phyloP scores from a whole-genome alignment of 139 green algal genomes.

The Gonium pectorale region DNA sequence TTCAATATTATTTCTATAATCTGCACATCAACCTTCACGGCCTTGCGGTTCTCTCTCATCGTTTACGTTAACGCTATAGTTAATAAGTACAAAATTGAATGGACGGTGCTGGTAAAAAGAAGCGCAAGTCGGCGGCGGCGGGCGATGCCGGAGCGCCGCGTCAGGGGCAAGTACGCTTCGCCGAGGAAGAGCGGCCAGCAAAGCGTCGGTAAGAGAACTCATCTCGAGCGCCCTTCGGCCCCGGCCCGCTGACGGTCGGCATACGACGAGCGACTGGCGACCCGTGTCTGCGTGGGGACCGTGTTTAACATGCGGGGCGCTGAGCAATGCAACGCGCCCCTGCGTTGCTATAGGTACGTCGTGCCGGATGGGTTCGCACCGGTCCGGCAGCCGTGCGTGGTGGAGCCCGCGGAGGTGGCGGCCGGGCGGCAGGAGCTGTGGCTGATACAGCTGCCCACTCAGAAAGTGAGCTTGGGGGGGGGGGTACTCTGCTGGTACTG shows the following conservation, averaged over 20 bases:
- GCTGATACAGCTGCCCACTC: slow-evolving; percentile 44
- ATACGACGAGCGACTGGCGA: too few species aligned
- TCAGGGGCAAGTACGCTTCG: neutral
- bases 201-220: slow-evolving; percentile 14
- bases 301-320: too few species aligned
- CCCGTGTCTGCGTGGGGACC: too few species aligned
- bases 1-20: too few species aligned
- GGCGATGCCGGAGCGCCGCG: neutral
- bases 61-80: neutral
- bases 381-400: neutral
- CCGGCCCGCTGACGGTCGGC: too few species aligned
- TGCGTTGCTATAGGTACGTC: neutral
- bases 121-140: slow-evolving; percentile 21
- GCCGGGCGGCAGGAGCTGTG: slow-evolving; percentile 41
- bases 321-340: neutral
- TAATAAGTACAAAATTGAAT: neutral
- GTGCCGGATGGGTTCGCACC: neutral
- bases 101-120: neutral
- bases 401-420: slow-evolving; percentile 8
- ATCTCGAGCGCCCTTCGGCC: too few species aligned
- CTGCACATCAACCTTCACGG: too few species aligned
- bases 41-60: too few species aligned
- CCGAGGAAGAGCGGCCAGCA: neutral
- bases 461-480: slow-evolving; percentile 6
- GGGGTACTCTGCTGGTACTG: too few species aligned